Evolutionary conservation across 2,329 filamentous ascomycete species (phyloP).

Genomic region (Monosporascus sp.): DNA sequence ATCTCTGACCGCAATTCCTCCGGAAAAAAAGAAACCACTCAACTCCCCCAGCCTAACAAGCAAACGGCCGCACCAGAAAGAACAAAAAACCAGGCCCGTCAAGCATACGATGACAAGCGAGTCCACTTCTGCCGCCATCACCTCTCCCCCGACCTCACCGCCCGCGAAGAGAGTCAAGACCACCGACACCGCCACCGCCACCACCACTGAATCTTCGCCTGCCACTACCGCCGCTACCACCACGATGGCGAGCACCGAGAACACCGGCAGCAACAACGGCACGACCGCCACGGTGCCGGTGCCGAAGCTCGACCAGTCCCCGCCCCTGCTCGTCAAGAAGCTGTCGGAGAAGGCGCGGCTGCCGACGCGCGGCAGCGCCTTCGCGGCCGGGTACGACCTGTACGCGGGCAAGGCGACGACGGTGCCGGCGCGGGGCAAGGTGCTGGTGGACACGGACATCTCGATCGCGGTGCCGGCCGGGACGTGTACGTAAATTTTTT

Average conservation of each 20-base stretch:
- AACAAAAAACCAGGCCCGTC: neutral
- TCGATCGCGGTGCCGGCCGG: conserved; percentile 84
- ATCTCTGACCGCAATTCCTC: neutral
- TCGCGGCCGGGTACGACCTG: conserved; percentile 90
- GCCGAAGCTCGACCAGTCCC: conserved; percentile 35
- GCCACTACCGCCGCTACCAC: conserved; percentile 13
- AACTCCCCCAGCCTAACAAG: neutral
- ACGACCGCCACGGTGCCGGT: conserved; percentile 20
- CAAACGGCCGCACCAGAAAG: neutral
- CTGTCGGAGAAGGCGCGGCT: conserved; percentile 72
- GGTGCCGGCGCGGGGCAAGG: conserved; percentile 79
- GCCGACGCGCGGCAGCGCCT: conserved; percentile 83
- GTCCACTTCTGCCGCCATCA: conserved; percentile 15
- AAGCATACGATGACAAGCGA: conserved; percentile 25
- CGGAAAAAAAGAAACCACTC: neutral
- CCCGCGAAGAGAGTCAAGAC: conserved; percentile 77
- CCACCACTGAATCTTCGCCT: conserved; percentile 18
- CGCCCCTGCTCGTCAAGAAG: conserved; percentile 81
- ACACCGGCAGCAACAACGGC: conserved; percentile 14
- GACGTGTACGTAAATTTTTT: conserved; percentile 67
- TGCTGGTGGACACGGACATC: conserved; percentile 83
- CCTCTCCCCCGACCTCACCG: conserved; percentile 64
- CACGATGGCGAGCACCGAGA: conserved; percentile 23
- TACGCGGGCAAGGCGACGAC: conserved; percentile 72
- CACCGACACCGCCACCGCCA: conserved; percentile 6